These are phyloP conservation scores for Conringia planisiliqua DNA, from an alignment of 345 rosid genomes.

Conservation along the genomic window DNA sequence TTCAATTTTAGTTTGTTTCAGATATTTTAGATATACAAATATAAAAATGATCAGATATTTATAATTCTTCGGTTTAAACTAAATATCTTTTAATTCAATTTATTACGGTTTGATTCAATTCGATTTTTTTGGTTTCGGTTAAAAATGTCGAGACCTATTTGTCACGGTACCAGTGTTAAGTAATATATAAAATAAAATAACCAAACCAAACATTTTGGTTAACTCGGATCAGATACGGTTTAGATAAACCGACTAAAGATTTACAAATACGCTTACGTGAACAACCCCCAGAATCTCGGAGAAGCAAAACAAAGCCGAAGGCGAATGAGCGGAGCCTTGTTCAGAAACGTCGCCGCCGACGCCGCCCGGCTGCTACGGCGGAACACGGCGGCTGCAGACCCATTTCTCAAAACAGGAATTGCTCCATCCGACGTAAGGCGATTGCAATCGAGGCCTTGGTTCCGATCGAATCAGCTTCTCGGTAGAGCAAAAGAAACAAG, in stretches of 20 bases:
- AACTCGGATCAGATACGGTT: background rate
- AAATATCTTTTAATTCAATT: no score
- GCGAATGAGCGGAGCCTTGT: slow-evolving; percentile 10
- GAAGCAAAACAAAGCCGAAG: background rate
- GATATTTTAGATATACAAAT: no score
- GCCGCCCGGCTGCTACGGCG: slow-evolving; percentile 7
- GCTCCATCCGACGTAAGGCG: background rate
- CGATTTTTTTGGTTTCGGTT: no score
- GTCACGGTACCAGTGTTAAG: no score
- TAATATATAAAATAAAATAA: no score
- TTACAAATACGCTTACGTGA: background rate
- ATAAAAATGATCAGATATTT: no score
- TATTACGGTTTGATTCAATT: no score
- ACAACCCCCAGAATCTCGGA: background rate
- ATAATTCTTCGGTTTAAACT: no score
- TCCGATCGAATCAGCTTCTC: slow-evolving; percentile 21
- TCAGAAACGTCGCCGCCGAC: slow-evolving; percentile 10
- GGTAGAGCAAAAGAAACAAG: slow-evolving; percentile 39
- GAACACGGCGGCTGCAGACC: background rate
- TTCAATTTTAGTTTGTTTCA: no score
- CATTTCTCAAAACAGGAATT: background rate
- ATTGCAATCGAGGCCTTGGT: slow-evolving; percentile 18
- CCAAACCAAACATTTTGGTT: background rate
- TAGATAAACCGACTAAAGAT: background rate
- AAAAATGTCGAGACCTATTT: no score